Base-by-base conservation (phyloP, 495 filamentous ascomycete species). In the Aspergillus cavernicola region DNA sequence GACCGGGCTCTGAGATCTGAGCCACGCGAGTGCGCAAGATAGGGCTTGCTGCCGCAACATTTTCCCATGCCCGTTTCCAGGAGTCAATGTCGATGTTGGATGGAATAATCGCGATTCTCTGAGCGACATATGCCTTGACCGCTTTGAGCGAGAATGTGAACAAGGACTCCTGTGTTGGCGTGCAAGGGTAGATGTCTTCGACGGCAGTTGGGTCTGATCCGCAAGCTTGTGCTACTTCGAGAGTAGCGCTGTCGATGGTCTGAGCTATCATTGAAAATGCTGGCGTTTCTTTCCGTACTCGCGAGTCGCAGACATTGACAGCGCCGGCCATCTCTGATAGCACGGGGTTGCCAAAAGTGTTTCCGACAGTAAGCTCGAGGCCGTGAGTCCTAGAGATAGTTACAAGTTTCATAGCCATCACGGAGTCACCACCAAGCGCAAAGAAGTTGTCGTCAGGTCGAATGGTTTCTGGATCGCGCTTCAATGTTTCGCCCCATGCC, bases 81-180 rank as follows among this genome's bases (percentile, higher is more conserved):
- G 66, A 61, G 29, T 69, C 61, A 3, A 70, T 53, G 2, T 57
- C 56, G 20, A 71, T 62, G 33, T 62, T 55, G 1, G 58, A 26
- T 0, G 69, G 62, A 13, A 87, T 74, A 16, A 45, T 55, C 4
- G 77, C 71, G 1, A 75, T 65, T 50, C 75, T 67, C 51, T 80
- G 80, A 5, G 81, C 81, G 4, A 85, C 72, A 50, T 87, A 87
- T 11, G 79, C 73, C 36, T 80, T 77, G 4, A 64, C 66, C 1
- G 78, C 73, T 58, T 81, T 81, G 36, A 76, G 68, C 3, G 84
- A 83, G 33, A 85, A 71, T 1, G 79, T 79, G 60, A 86, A 77
- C 1, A 87, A 64, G 0, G 79, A 83, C 57, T 85, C 84, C 57
- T 88, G 85, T 0, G 84, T 70, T 3, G 84, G 81, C 0, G 83